Conservation (phyloP, 352 stramenopile species). For the Stramenopiles sp. region DNA sequence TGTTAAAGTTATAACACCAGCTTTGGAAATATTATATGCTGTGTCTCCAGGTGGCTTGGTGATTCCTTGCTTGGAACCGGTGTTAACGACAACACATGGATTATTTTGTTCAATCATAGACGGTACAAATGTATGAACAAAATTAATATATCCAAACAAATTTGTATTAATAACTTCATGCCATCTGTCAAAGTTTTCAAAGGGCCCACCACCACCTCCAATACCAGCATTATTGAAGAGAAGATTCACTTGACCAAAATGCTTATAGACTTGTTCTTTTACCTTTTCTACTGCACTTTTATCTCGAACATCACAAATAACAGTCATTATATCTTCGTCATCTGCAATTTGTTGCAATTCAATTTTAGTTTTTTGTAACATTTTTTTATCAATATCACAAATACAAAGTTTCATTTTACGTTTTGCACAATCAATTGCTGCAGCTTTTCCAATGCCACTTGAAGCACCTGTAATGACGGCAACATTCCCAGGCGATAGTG, state of each 20-base stretch:
- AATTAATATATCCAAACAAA: conserved; percentile 24
- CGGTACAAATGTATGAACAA: conserved; percentile 24
- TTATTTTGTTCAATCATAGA: conserved; percentile 22
- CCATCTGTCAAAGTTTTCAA: conserved; percentile 19
- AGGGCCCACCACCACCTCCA: conserved; percentile 16
- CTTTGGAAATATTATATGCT: conserved; percentile 26
- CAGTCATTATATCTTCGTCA: conserved; percentile 17
- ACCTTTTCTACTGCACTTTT: conserved; percentile 12
- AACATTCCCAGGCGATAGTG: conserved; percentile 18
- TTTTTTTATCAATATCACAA: conserved; percentile 24
- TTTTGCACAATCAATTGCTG: conserved; percentile 14
- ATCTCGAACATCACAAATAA: conserved; percentile 18
- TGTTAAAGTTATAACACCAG: conserved; percentile 24
- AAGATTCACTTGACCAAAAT: conserved; percentile 19
- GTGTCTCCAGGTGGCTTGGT: conserved; percentile 26
- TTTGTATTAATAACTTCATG: conserved; percentile 19
- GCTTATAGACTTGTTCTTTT: conserved; percentile 19
- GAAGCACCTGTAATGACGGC: conserved; percentile 23
- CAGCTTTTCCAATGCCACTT: conserved; percentile 20
- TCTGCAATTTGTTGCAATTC: too few species aligned
- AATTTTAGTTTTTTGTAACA: too few species aligned
- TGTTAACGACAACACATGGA: conserved; percentile 24
- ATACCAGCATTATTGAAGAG: conserved; percentile 27
- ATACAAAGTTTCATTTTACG: conserved; percentile 26
- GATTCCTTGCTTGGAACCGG: conserved; percentile 28